Percentiles rank a stretch among this genome's conserved stretches.
phyloP scores from a whole-genome alignment of 2,329 filamentous ascomycete genomes.

The Trichophyton simii region DNA sequence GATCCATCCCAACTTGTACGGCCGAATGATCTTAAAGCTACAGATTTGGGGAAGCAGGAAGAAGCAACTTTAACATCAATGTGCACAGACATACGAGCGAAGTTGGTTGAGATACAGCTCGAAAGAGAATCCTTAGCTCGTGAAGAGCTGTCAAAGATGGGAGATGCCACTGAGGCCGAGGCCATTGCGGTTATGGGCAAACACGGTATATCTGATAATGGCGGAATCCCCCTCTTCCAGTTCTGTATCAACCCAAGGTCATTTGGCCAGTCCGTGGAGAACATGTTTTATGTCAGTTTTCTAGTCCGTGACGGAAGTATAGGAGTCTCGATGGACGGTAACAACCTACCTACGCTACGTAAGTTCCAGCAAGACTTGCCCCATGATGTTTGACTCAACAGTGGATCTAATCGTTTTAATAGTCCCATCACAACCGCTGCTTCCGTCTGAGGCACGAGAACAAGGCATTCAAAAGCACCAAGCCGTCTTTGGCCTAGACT shows the following conservation, averaged over 20 bases:
- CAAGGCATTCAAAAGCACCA: slow-evolving; percentile 60
- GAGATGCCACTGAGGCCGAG: slow-evolving; percentile 17
- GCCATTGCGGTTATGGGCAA: slow-evolving; percentile 31
- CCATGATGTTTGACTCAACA: not conserved
- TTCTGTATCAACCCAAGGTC: slow-evolving; percentile 84
- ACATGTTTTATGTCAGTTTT: slow-evolving; percentile 93
- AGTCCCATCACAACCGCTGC: slow-evolving; percentile 32
- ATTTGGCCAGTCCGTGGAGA: slow-evolving; percentile 91
- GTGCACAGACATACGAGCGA: slow-evolving; percentile 59
- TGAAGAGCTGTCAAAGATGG: slow-evolving; percentile 26
- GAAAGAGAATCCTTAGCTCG: slow-evolving; percentile 39
- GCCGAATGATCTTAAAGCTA: slow-evolving; percentile 63
- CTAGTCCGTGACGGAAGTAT: slow-evolving; percentile 76
- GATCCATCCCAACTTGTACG: slow-evolving; percentile 55
- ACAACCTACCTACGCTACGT: slow-evolving; percentile 69
- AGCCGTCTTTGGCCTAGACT: slow-evolving; percentile 78
- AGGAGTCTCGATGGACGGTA: slow-evolving; percentile 58
- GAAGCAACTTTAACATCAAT: slow-evolving; percentile 67
- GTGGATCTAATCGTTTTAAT: slow-evolving; percentile 18
- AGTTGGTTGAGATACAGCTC: slow-evolving; percentile 38
- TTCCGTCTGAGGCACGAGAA: slow-evolving; percentile 34
- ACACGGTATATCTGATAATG: slow-evolving; percentile 52
- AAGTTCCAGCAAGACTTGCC: slow-evolving; percentile 30
- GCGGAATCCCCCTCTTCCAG: slow-evolving; percentile 65
- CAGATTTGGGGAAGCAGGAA: slow-evolving; percentile 63